Evolutionary conservation across 805 yeast genomes (phyloP).

Genomic region (Saccharomycopsis schoenii): DNA sequence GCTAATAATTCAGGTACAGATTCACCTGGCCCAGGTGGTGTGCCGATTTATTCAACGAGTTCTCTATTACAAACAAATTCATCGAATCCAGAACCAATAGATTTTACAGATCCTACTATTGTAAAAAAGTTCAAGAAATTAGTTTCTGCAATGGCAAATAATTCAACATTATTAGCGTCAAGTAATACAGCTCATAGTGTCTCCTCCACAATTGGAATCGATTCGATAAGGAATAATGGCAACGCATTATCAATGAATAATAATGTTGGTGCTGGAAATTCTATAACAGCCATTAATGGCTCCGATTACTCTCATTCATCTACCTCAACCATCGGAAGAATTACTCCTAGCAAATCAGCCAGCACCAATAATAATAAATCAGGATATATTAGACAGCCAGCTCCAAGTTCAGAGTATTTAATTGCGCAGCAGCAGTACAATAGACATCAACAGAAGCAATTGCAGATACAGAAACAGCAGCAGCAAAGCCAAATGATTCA

Average conservation of each 20-base stretch:
- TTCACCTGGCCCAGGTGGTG: not conserved
- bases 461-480: slow-evolving; percentile 1
- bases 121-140: not conserved
- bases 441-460: not conserved
- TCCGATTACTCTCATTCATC: not conserved
- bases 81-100: not conserved
- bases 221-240: not conserved
- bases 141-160: not conserved
- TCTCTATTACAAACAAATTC: not conserved
- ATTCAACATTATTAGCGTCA: not conserved
- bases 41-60: not conserved
- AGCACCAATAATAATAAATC: not conserved
- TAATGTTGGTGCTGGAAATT: not conserved
- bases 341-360: not conserved
- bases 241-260: not conserved
- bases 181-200: not conserved
- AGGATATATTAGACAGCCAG: not conserved
- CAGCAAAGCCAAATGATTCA: not conserved
- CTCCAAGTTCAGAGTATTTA: not conserved
- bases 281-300: not conserved
- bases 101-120: not conserved
- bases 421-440: not conserved
- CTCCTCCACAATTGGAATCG: not conserved
- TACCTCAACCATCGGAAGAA: not conserved
- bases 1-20: not conserved